Percentiles rank a stretch among this genome's conserved stretches.
Conservation (phyloP, 2,329 filamentous ascomycete genomes). For the Arachnomyces sp. region DNA sequence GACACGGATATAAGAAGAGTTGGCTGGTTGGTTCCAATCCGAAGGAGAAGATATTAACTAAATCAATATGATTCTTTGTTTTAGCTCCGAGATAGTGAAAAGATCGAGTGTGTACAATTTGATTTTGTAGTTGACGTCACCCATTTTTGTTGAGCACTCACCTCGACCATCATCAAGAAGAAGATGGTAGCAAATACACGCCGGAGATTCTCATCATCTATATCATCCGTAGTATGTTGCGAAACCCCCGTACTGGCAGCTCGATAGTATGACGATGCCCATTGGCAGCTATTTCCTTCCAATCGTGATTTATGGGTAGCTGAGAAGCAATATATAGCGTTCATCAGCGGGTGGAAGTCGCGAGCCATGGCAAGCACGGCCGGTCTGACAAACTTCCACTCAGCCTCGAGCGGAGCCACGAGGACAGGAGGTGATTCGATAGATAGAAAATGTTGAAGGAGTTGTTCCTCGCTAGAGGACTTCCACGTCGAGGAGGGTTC, state of each 20-base stretch:
- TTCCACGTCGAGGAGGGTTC: constrained; percentile 16
- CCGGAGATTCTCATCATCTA: constrained; percentile 18
- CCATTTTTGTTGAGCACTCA: constrained; percentile 10
- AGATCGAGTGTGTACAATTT: not conserved
- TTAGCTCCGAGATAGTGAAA: not conserved
- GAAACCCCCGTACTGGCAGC: constrained; percentile 25
- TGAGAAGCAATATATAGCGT: constrained; percentile 27
- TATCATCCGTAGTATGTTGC: constrained; percentile 19
- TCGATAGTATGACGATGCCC: constrained; percentile 24
- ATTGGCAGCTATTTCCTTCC: constrained; percentile 21
- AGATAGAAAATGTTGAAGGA: constrained; percentile 22
- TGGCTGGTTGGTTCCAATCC: constrained; percentile 20
- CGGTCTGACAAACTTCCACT: constrained; percentile 26
- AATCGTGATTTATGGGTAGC: constrained; percentile 22
- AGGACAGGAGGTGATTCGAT: constrained; percentile 24
- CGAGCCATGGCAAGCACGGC: constrained; percentile 19
- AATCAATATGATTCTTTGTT: constrained; percentile 5
- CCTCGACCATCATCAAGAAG: constrained; percentile 30
- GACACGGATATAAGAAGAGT: constrained; percentile 23
- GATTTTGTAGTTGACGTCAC: too few relatives aligned
- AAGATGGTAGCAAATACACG: constrained; percentile 23
- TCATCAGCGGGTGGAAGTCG: constrained; percentile 19
- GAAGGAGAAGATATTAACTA: constrained; percentile 21
- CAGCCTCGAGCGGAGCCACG: constrained; percentile 24
- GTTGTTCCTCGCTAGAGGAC: constrained; percentile 21